Conservation (phyloP, 225 moss, liverwort and hornwort genomes). For the Pleurozium schreberi region DNA sequence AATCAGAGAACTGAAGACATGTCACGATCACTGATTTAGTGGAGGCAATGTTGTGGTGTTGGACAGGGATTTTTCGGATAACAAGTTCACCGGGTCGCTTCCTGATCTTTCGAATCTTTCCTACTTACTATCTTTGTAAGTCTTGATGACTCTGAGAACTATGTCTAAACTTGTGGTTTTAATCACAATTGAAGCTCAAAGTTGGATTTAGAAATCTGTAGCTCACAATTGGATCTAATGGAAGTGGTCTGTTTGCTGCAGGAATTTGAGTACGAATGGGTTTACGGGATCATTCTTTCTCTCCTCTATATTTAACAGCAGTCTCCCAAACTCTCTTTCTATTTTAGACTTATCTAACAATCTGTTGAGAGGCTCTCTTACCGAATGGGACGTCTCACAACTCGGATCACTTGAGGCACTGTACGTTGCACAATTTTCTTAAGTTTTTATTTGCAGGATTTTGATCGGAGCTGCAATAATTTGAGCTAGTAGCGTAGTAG, state of each 20-base stretch:
- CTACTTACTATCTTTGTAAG: background rate
- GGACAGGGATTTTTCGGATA: conserved; percentile 1
- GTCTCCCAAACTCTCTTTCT: background rate
- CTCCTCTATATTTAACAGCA: background rate
- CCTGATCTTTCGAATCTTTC: background rate
- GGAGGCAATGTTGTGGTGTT: background rate
- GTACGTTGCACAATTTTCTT: background rate
- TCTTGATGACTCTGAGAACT: background rate
- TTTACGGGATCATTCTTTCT: background rate
- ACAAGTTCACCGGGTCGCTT: background rate
- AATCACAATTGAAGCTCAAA: background rate
- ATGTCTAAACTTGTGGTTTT: background rate
- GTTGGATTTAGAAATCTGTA: background rate
- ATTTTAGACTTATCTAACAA: background rate
- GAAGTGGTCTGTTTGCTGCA: background rate
- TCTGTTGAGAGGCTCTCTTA: background rate
- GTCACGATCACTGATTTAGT: background rate
- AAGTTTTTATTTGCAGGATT: background rate
- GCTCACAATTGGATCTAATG: background rate
- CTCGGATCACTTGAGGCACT: background rate
- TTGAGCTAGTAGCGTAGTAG: too few species aligned
- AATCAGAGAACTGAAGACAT: background rate
- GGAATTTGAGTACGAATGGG: background rate
- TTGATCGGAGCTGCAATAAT: background rate
- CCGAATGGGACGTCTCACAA: background rate